These are phyloP conservation scores for Fusarium sp. DNA, from an alignment of 2,329 filamentous ascomycete genomes.

Conservation along the genomic window DNA sequence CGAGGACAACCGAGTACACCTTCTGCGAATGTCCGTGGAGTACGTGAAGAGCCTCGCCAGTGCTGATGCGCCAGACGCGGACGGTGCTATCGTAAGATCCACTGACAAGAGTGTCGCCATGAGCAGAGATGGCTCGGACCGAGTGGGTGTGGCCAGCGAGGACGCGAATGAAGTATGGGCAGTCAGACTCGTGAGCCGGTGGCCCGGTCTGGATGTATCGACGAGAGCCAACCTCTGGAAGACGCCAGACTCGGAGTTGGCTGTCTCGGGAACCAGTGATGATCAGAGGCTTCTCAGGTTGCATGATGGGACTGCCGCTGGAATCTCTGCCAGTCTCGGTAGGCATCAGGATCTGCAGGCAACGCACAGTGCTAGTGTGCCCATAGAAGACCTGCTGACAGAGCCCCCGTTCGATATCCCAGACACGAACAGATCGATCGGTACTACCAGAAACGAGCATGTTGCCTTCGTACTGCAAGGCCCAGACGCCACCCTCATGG, in stretches of 20 bases:
- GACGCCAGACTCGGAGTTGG: constrained; percentile 91
- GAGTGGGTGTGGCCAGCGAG: constrained; percentile 90
- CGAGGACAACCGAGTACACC: constrained; percentile 96
- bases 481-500: constrained; percentile 98
- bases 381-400: constrained; percentile 98
- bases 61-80: constrained; percentile 97
- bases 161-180: constrained; percentile 93
- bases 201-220: constrained; percentile 83
- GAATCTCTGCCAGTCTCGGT: constrained; percentile 77
- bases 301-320: constrained; percentile 82
- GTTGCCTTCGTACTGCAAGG: constrained; percentile 94
- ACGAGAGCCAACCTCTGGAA: constrained; percentile 82
- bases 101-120: constrained; percentile 95
- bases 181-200: constrained; percentile 79
- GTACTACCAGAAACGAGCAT: constrained; percentile 95
- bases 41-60: constrained; percentile 85
- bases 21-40: constrained; percentile 90
- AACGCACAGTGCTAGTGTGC: constrained; percentile 96
- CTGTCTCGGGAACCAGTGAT: constrained; percentile 98
- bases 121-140: constrained; percentile 93
- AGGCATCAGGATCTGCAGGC: constrained; percentile 92
- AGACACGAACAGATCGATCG: constrained; percentile 97
- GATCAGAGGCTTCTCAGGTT: constrained; percentile 94
- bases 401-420: constrained; percentile 93
- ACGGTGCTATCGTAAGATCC: constrained; percentile 97